Percentiles rank a stretch among this genome's conserved stretches.
These are phyloP conservation scores for Fusarium nisikadoi DNA, from an alignment of 2,329 filamentous ascomycete genomes.

Conservation along the genomic window DNA sequence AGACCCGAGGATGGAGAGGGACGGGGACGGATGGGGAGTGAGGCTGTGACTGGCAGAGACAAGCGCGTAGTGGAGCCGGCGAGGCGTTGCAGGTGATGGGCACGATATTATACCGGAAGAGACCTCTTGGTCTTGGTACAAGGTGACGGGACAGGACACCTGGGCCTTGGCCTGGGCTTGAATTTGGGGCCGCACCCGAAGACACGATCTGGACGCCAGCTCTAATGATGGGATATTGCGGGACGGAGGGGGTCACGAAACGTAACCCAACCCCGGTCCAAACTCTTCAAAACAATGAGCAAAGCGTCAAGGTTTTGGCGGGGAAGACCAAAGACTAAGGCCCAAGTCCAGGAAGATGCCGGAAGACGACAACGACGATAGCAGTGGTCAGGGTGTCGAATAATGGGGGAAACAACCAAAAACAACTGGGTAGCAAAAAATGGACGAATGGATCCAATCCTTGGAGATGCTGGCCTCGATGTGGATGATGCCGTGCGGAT, in stretches of 20 bases:
- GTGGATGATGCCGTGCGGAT: conserved; percentile 25
- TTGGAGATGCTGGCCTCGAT: neutral
- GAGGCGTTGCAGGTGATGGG: conserved; percentile 45
- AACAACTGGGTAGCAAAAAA: conserved; percentile 7
- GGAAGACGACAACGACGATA: conserved; percentile 12
- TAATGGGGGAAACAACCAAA: conserved; percentile 23
- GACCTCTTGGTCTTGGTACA: conserved; percentile 45
- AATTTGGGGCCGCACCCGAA: conserved; percentile 13
- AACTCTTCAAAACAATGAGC: conserved; percentile 16
- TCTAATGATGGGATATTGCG: conserved; percentile 32
- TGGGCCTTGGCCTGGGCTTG: conserved; percentile 1
- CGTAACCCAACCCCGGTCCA: conserved; percentile 38
- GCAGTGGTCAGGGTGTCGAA: conserved; percentile 1
- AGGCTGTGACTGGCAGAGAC: conserved; percentile 40
- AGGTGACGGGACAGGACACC: conserved; percentile 37
- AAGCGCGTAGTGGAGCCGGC: conserved; percentile 45
- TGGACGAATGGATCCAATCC: conserved; percentile 10
- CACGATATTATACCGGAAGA: conserved; percentile 53
- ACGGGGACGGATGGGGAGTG: conserved; percentile 29
- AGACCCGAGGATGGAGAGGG: conserved; percentile 45
- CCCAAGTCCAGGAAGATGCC: conserved; percentile 31
- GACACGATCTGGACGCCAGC: conserved; percentile 34
- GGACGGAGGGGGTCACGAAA: conserved; percentile 41
- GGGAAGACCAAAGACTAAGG: conserved; percentile 13
- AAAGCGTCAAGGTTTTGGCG: conserved; percentile 39